Percentiles rank a stretch among this genome's conserved stretches.
Conservation (phyloP, 306 rosid species). For the Trifolium dubium region DNA sequence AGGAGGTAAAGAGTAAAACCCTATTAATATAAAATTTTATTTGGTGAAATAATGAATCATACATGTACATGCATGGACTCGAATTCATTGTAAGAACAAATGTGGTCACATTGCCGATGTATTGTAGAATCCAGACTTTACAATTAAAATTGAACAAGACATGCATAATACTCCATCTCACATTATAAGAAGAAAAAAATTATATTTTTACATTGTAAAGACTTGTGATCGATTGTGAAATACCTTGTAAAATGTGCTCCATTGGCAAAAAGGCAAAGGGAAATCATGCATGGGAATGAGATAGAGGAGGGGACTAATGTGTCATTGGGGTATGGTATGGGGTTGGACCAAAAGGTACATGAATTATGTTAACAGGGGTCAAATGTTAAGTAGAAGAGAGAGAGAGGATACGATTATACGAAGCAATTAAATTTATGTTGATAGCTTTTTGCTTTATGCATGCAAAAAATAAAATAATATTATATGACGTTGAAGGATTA, state of each 20-base stretch:
- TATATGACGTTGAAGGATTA: constrained; percentile 24
- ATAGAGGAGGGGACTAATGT: constrained; percentile 29
- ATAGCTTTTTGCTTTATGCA: constrained; percentile 46
- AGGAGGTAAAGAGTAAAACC: no score
- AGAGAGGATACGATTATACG: constrained; percentile 5
- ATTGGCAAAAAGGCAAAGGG: constrained; percentile 42
- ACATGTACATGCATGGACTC: no score
- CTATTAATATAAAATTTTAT: no score
- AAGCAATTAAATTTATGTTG: constrained; percentile 11
- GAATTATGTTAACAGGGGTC: constrained; percentile 39
- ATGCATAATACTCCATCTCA: no score
- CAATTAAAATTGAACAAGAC: no score
- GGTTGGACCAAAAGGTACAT: constrained; percentile 37
- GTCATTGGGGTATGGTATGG: constrained; percentile 27
- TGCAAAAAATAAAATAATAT: constrained; percentile 40
- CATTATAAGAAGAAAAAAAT: no score
- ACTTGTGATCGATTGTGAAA: constrained; percentile 24
- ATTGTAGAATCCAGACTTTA: no score
- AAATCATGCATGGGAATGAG: constrained; percentile 54
- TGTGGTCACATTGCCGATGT: no score
- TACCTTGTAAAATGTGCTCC: constrained; percentile 45
- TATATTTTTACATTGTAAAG: no score
- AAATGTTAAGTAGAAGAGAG: constrained; percentile 18
- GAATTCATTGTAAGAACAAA: no score
- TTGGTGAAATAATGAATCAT: no score